Percentiles rank a stretch among this genome's conserved stretches.
phyloP scores from a whole-genome alignment of 2,329 filamentous ascomycete genomes.

The Xylariaceae sp. region DNA sequence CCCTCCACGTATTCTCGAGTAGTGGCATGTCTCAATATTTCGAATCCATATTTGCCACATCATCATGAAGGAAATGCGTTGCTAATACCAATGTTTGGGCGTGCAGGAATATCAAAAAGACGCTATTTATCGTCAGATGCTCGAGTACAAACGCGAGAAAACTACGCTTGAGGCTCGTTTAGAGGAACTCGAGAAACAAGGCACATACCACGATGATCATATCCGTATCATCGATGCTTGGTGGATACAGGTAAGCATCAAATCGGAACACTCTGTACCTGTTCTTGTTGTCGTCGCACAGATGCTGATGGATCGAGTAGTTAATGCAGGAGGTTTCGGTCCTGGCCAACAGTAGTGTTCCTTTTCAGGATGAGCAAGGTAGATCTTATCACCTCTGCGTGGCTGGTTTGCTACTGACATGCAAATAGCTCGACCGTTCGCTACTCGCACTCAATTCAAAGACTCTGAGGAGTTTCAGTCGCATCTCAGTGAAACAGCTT shows the following conservation, averaged over 20 bases:
- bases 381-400: slow-evolving; percentile 12
- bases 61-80: slow-evolving; percentile 24
- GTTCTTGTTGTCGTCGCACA: not conserved
- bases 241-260: slow-evolving; percentile 75
- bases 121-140: slow-evolving; percentile 95
- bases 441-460: slow-evolving; percentile 57
- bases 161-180: slow-evolving; percentile 73
- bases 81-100: slow-evolving; percentile 35
- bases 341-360: slow-evolving; percentile 47
- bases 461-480: slow-evolving; percentile 69
- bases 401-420: slow-evolving; percentile 21
- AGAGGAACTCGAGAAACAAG: slow-evolving; percentile 71
- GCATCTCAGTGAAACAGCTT: slow-evolving; percentile 71
- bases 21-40: slow-evolving; percentile 25
- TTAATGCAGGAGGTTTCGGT: slow-evolving; percentile 60
- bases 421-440: slow-evolving; percentile 46
- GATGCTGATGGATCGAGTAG: slow-evolving; percentile 34
- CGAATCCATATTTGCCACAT: slow-evolving; percentile 24
- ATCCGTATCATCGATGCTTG: slow-evolving; percentile 84
- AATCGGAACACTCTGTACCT: not conserved
- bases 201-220: slow-evolving; percentile 85
- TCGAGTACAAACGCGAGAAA: slow-evolving; percentile 92
- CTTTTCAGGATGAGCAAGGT: slow-evolving; percentile 41
- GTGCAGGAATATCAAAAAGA: slow-evolving; percentile 85
- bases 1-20: slow-evolving; percentile 24